Conservation (phyloP, 2,329 filamentous ascomycete species). For the Didymella sp. region DNA sequence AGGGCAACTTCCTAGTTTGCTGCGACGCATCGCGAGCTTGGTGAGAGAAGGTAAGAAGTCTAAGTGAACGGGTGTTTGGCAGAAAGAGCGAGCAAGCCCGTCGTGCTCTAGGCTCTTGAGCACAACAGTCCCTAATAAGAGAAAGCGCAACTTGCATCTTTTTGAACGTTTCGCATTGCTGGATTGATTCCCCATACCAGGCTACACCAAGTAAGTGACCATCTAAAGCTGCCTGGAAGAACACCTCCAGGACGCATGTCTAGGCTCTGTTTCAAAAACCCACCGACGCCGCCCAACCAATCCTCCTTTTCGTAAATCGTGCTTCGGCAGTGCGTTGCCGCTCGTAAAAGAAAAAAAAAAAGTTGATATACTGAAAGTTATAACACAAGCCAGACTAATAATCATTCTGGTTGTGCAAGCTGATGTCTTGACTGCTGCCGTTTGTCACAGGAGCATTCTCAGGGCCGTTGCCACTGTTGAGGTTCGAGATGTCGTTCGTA, state of each 20-base stretch:
- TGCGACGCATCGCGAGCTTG: background rate
- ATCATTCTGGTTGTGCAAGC: constrained; percentile 63
- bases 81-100: constrained; percentile 2
- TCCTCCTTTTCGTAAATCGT: constrained; percentile 14
- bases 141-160: background rate
- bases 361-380: background rate
- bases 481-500: constrained; percentile 24
- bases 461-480: constrained; percentile 30
- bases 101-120: background rate
- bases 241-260: background rate
- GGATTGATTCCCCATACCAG: background rate
- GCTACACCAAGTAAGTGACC: background rate
- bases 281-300: constrained; percentile 8
- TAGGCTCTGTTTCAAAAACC: constrained; percentile 7
- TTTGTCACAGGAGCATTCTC: constrained; percentile 30
- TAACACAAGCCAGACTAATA: constrained; percentile 21
- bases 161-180: background rate
- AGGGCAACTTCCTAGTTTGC: background rate
- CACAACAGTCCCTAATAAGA: too few species aligned
- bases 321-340: background rate
- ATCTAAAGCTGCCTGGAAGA: constrained; percentile 3
- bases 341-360: background rate
- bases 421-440: constrained; percentile 62
- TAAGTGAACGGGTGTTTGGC: background rate
- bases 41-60: background rate